Base-by-base conservation (phyloP, 495 filamentous ascomycete genomes). In the Aspergillus kassunensis region DNA sequence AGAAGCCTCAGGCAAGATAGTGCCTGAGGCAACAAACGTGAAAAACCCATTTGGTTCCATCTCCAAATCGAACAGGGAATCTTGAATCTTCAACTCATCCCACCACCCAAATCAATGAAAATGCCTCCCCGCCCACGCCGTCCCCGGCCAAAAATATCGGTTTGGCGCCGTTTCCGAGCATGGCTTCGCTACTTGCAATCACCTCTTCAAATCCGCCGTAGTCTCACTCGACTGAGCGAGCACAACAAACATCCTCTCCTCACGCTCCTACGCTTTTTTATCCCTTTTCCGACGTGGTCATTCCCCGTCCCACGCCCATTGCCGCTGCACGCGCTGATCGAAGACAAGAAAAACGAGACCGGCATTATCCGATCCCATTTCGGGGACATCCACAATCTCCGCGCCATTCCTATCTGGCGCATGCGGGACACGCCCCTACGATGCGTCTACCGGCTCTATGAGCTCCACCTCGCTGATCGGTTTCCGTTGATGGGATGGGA, bases 371-470 rank as follows among this genome's bases (percentile, higher is more conserved):
- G 16, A 25, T 36, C 37, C 1, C 54, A 53, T 31, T 58, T 58
- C n/a, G 49, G 44, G 8, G 63, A 64, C 31, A 48, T 65, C 19
- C 41, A 56, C 25, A 61, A 67, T n/a, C 54, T 69, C 12, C 57
- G 53, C 11, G 44, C 40, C 10, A 61, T 72, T n/a, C 68, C 70
- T 0, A 49, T 74, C 33, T 73, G 65, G 61, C 55, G 61, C 16
- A 51, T 55, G 49, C 58, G 68, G 6, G 69, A 74, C 35, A 75
- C 71, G 0, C 67, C 66, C 1, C 51, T 72, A 4, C 62, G 71
- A 12, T 67, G 64, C 2, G 31, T 73, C 8, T 75, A 74, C 53
- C 68, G 71, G 2, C 50, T 74, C 9, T 74, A 74, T 20, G 71
- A 74, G 35, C 43, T 57, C 5, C 51, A 65, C 11, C 50, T 62